Conservation (phyloP, 2,329 filamentous ascomycete species). For the Aureobasidium melanogenum region DNA sequence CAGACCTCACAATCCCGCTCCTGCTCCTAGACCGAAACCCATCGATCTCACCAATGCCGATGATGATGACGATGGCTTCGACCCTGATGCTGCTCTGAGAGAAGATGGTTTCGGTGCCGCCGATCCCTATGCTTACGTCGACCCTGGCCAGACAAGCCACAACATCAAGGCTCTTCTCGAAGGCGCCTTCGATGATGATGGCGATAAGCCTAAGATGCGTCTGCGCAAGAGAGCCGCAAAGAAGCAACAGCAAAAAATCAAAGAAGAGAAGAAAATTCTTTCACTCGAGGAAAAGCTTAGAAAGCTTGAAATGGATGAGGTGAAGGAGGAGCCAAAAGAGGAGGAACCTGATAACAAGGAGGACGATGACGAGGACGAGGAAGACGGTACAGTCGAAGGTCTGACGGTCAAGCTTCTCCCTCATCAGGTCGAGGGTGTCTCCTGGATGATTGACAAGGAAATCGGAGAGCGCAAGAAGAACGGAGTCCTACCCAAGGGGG, state of each 20-base stretch:
- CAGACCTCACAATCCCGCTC: slow-evolving; percentile 38
- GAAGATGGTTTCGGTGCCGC: slow-evolving; percentile 44
- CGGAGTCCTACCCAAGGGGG: slow-evolving; percentile 72
- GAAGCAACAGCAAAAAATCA: slow-evolving; percentile 17
- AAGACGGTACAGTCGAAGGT: slow-evolving; percentile 63
- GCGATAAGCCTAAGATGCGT: slow-evolving; percentile 43
- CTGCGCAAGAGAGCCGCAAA: slow-evolving; percentile 38
- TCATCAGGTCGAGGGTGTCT: slow-evolving; percentile 87
- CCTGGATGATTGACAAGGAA: slow-evolving; percentile 93
- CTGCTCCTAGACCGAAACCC: slow-evolving; percentile 26
- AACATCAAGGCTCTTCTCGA: slow-evolving; percentile 77
- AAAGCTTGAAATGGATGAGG: slow-evolving; percentile 39
- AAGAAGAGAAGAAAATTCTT: slow-evolving; percentile 26
- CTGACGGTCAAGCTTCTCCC: slow-evolving; percentile 81
- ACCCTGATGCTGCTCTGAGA: slow-evolving; percentile 38
- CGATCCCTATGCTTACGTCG: slow-evolving; percentile 55
- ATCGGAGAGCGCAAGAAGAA: slow-evolving; percentile 76
- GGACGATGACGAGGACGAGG: slow-evolving; percentile 39
- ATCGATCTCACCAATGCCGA: slow-evolving; percentile 40
- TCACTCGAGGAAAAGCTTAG: slow-evolving; percentile 37
- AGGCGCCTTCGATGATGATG: slow-evolving; percentile 68
- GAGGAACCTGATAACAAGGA: slow-evolving; percentile 17
- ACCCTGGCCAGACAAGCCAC: slow-evolving; percentile 61
- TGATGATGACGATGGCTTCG: slow-evolving; percentile 35
- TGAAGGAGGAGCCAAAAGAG: slow-evolving; percentile 40